Percentiles rank a stretch among this genome's conserved stretches.
Evolutionary conservation across 352 stramenopile species (phyloP).

Genomic region (Pythium aquatile): DNA sequence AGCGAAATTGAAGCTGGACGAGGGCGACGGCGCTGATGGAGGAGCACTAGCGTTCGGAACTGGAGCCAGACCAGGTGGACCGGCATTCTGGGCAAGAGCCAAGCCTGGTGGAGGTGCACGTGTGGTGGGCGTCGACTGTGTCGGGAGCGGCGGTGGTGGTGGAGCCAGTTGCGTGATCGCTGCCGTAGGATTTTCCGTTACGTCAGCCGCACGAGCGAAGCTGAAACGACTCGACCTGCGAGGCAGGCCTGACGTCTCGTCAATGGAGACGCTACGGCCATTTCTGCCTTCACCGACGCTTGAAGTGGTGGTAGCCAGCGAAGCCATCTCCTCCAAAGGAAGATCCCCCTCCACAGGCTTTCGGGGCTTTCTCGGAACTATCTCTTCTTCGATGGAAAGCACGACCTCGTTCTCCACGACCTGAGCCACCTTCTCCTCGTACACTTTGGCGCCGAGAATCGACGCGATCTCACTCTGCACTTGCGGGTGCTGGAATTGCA

Average conservation of each 20-base stretch:
- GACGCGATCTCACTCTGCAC: conserved; percentile 37
- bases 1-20: conserved; percentile 29
- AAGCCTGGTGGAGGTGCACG: conserved; percentile 9
- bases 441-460: conserved; percentile 41
- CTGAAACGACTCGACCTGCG: conserved; percentile 52
- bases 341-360: not conserved
- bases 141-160: not conserved
- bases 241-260: conserved; percentile 4
- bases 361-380: conserved; percentile 34
- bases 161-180: not conserved
- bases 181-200: not conserved
- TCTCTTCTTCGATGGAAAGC: conserved; percentile 54
- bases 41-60: too few relatives aligned
- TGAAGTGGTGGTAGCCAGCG: not conserved
- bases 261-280: not conserved
- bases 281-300: not conserved
- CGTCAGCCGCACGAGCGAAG: conserved; percentile 37
- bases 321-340: not conserved
- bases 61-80: conserved; percentile 11
- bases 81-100: not conserved
- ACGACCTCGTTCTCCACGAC: conserved; percentile 50
- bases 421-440: conserved; percentile 56
- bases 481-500: conserved; percentile 45
- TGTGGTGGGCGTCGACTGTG: not conserved
- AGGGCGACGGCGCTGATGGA: not conserved